Base-by-base conservation (phyloP, 305 asterid genomes). In the Petunia hybrid region DNA sequence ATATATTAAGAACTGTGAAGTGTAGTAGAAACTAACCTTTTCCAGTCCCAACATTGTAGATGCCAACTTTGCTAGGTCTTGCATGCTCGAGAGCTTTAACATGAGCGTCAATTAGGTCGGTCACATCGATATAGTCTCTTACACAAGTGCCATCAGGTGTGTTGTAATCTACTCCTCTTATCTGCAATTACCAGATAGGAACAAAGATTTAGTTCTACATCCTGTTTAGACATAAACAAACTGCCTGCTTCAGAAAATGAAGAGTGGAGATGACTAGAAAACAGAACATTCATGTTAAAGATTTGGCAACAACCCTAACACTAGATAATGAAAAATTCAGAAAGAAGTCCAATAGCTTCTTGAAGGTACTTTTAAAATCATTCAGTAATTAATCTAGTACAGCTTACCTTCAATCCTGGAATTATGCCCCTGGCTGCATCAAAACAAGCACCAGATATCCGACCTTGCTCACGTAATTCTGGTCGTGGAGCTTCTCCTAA, bases 371-470 rank as follows among this genome's bases (percentile, higher is more conserved):
- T 16, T 45, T n/a, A 31, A 42, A 42, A 67, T 7, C 75, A 42
- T 42, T 31, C 76, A 43, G 41, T 31, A 43, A 68, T 69, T 1
- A 59, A 70, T 3, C 13, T 45, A 22, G 45, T 45, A 22, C 10
- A 9, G 68, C 39, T 65, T 80, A 93, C 98, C 97, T 94, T 93
- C 70, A 94, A 65, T 31, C 97, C 98, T 6, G 97, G 93, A 85
- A 93, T 94, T 22, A 94, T 94, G 60, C 97, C 97, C 83, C 99
- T 87, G 57, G 99, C 99, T 68, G 99, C 99, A 89, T 95, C 99
- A 64, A 95, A 95, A 82, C 98, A 94, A 83, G 98, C 98, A 39
- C 98, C 98, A 1, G 98, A 94, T 81, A 94, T 94, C 82, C 98
- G 89, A 55, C 98, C 98, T 87, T 94, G 98, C 42, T 94, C 98